A percentile compares a stretch with the other conserved stretches of the same genome.
Conservation (phyloP, 371 early-diverging fungal species). For the Nosema granulosis region DNA sequence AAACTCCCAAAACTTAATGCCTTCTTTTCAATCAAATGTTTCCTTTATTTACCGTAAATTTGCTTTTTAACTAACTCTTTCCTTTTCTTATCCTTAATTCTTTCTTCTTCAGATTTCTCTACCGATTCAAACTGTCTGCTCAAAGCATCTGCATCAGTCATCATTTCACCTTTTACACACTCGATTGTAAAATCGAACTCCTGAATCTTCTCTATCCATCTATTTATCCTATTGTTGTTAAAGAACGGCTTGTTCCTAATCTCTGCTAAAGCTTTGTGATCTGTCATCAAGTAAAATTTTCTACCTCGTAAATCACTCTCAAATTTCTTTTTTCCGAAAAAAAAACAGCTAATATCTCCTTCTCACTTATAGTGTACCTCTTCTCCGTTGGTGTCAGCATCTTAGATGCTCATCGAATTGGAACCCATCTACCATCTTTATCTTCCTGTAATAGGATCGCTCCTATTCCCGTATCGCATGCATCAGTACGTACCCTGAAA, state of each 20-base stretch:
- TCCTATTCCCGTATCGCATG: slow-evolving; percentile 44
- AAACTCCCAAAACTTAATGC: neutral
- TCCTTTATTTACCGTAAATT: neutral
- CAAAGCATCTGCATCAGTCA: slow-evolving; percentile 39
- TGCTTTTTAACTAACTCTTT: no score
- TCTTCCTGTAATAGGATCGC: slow-evolving; percentile 46
- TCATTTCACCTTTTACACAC: slow-evolving; percentile 7
- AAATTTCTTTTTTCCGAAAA: slow-evolving; percentile 37
- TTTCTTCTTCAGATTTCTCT: neutral
- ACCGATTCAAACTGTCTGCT: slow-evolving; percentile 27
- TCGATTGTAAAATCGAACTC: neutral
- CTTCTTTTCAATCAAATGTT: neutral
- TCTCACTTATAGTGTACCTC: slow-evolving; percentile 47
- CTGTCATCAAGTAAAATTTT: neutral
- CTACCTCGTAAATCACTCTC: neutral
- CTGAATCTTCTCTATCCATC: slow-evolving; percentile 1
- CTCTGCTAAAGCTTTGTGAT: neutral
- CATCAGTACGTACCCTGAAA: slow-evolving; percentile 52
- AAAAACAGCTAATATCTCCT: slow-evolving; percentile 44
- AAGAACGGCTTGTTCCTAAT: slow-evolving; percentile 21
- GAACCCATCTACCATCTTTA: neutral
- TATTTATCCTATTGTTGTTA: slow-evolving; percentile 27
- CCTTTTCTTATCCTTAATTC: neutral
- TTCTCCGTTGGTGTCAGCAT: slow-evolving; percentile 34
- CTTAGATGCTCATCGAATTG: slow-evolving; percentile 31